These are phyloP conservation scores for Kokia cookei DNA, from an alignment of 441 rosid genomes.

Conservation along the genomic window DNA sequence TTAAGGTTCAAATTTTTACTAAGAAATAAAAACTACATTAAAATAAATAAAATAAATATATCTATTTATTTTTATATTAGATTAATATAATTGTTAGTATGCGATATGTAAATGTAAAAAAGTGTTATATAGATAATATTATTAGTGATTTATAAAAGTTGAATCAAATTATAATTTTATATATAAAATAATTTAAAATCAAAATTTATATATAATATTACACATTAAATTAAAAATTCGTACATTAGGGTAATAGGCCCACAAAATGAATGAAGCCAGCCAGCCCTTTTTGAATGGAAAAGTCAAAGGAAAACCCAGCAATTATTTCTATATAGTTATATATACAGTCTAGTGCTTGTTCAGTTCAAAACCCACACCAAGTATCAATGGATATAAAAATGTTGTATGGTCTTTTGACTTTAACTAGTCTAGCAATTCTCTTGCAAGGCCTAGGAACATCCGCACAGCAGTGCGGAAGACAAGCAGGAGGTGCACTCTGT, in stretches of 20 bases:
- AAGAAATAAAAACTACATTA: too few relatives aligned
- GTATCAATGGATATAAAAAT: not conserved
- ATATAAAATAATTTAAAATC: too few relatives aligned
- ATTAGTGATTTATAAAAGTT: too few relatives aligned
- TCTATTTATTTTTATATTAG: too few relatives aligned
- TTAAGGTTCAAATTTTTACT: too few relatives aligned
- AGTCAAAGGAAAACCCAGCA: not conserved
- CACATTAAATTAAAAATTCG: not conserved
- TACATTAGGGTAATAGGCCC: not conserved
- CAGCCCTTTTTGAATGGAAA: not conserved
- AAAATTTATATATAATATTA: too few relatives aligned
- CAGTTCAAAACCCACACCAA: not conserved
- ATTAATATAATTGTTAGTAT: too few relatives aligned
- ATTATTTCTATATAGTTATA: not conserved
- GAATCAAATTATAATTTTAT: too few relatives aligned
- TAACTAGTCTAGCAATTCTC: not conserved
- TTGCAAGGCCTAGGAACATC: not conserved
- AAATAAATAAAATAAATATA: too few relatives aligned
- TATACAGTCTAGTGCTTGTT: not conserved
- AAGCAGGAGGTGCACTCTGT: constrained; percentile 1
- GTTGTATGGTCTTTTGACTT: not conserved
- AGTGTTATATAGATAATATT: too few relatives aligned
- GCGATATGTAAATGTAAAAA: too few relatives aligned
- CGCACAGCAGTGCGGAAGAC: not conserved
- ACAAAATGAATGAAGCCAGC: not conserved